Evolutionary conservation across 2,329 filamentous ascomycete species (phyloP).

Genomic region (Penicillium corylophilum): DNA sequence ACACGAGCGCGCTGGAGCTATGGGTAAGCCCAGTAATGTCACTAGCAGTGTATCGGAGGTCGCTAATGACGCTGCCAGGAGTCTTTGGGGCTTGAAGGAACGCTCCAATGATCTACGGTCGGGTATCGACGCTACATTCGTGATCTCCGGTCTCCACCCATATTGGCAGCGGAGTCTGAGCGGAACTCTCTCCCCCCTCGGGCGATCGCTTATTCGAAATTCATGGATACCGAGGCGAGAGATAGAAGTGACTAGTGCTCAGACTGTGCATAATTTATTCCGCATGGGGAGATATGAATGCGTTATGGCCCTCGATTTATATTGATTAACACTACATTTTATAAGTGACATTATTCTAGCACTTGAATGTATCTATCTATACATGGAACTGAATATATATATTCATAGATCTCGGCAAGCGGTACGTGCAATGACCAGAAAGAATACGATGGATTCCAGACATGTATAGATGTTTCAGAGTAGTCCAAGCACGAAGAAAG

Average conservation of each 20-base stretch:
- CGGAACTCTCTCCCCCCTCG: conserved; percentile 5
- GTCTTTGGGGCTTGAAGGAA: conserved; percentile 39
- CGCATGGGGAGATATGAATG: neutral
- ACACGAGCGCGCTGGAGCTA: conserved; percentile 48
- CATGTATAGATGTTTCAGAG: neutral
- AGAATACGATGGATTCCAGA: neutral
- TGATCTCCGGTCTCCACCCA: conserved; percentile 18
- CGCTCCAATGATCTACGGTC: conserved; percentile 22
- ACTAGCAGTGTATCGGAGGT: neutral
- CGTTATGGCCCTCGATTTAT: neutral
- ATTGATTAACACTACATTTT: neutral
- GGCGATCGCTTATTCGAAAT: neutral
- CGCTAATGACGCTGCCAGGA: conserved; percentile 26
- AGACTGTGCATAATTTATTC: neutral
- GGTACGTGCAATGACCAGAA: neutral
- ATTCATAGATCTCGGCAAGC: no score
- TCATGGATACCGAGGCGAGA: neutral
- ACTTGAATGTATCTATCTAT: neutral
- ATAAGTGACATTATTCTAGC: neutral
- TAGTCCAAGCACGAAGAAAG: neutral
- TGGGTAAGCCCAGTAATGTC: conserved; percentile 42
- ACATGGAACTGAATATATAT: neutral
- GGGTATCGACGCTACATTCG: conserved; percentile 14
- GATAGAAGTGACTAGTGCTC: neutral
- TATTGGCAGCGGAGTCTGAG: conserved; percentile 18